Conservation (phyloP, 257 asterid species). For the Solanum appendiculatum region DNA sequence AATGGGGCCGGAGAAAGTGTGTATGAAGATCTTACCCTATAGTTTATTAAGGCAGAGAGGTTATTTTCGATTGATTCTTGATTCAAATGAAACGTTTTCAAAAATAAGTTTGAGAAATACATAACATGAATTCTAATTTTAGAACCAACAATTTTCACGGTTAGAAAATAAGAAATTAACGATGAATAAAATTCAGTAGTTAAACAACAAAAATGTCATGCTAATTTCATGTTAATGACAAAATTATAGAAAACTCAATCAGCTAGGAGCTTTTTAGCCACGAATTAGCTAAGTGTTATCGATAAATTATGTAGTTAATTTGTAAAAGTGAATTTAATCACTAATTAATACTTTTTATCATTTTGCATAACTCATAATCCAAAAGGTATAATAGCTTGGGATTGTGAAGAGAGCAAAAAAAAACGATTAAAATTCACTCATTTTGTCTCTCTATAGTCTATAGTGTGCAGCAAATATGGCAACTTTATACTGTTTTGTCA, state of each 20-base stretch:
- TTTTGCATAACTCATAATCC: neutral
- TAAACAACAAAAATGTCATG: neutral
- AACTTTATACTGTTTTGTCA: neutral
- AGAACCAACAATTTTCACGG: neutral
- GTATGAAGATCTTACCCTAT: neutral
- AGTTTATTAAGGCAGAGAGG: neutral
- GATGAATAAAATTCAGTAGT: too few relatives aligned
- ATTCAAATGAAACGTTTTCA: too few relatives aligned
- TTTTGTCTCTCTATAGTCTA: neutral
- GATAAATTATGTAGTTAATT: neutral
- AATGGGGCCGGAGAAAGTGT: too few relatives aligned
- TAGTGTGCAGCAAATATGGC: neutral
- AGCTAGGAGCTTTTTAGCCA: neutral
- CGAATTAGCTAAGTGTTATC: neutral
- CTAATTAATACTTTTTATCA: neutral
- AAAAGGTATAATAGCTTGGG: neutral
- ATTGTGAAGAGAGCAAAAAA: neutral
- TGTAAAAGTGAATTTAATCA: neutral
- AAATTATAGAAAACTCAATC: neutral
- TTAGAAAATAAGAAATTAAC: neutral
- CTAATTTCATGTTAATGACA: neutral
- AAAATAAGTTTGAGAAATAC: neutral
- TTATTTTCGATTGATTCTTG: too few relatives aligned
- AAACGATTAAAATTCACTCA: neutral
- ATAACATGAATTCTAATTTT: neutral